phyloP scores from a whole-genome alignment of 768 basidiomycete species.

The Daedaleopsis nitida region DNA sequence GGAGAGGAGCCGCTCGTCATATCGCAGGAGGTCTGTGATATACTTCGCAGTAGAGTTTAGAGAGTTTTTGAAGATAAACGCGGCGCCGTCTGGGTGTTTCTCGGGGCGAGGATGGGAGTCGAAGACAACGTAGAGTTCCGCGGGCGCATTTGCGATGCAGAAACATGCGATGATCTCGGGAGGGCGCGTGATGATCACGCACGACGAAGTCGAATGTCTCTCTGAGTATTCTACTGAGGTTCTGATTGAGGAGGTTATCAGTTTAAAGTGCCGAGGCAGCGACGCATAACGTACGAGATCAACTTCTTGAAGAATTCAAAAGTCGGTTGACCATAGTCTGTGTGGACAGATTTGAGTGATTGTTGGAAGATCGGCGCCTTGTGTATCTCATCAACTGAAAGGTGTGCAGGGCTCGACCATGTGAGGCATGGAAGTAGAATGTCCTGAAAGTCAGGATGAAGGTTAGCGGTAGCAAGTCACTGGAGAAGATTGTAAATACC shows the following conservation, averaged over 20 bases:
- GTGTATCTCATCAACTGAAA: conserved; percentile 59
- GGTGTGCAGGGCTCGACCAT: conserved; percentile 54
- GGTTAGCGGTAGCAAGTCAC: no score
- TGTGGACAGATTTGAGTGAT: conserved; percentile 37
- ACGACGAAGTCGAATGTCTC: conserved; percentile 31
- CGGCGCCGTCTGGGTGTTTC: conserved; percentile 60
- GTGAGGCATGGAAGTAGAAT: conserved; percentile 55
- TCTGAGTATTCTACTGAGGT: conserved; percentile 2
- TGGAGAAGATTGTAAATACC: conserved; percentile 1
- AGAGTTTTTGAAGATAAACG: conserved; percentile 54
- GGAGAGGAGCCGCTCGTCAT: conserved; percentile 46
- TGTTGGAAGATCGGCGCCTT: conserved; percentile 50
- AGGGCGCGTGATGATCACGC: conserved; percentile 64
- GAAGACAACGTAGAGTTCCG: conserved; percentile 57
- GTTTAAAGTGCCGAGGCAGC: neutral
- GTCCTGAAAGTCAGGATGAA: conserved; percentile 44
- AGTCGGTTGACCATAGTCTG: conserved; percentile 40
- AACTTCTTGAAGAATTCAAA: conserved; percentile 40
- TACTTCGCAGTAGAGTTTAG: conserved; percentile 44
- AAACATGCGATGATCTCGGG: conserved; percentile 68
- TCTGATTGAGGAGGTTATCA: conserved; percentile 15
- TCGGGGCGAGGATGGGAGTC: conserved; percentile 65
- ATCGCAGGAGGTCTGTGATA: conserved; percentile 49
- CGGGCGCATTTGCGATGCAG: conserved; percentile 27
- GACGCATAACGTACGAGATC: conserved; percentile 28